Conservation (phyloP, 805 yeast species). For the Saccharomycopsis fodiens region DNA sequence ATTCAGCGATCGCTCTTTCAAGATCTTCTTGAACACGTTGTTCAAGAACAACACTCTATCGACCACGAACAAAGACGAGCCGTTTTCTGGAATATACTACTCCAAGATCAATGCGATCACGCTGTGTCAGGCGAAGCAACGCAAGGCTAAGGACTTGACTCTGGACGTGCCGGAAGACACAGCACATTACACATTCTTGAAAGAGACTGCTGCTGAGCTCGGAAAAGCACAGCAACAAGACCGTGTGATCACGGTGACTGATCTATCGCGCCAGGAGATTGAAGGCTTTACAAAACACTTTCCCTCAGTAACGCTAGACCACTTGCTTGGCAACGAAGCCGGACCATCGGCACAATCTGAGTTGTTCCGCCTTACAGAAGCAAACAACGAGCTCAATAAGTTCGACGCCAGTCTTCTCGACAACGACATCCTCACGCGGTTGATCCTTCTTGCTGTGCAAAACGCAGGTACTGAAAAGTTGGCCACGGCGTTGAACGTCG, state of each 20-base stretch:
- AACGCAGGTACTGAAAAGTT: slow-evolving; percentile 46
- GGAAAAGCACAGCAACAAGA: slow-evolving; percentile 24
- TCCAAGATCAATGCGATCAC: slow-evolving; percentile 7
- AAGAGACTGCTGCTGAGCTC: slow-evolving; percentile 23
- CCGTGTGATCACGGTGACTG: slow-evolving; percentile 18
- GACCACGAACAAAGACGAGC: slow-evolving; percentile 5
- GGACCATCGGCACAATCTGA: slow-evolving; percentile 46
- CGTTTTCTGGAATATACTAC: slow-evolving; percentile 5
- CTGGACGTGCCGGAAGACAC: slow-evolving; percentile 15
- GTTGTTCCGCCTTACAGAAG: slow-evolving; percentile 59
- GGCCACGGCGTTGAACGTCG: slow-evolving; percentile 59
- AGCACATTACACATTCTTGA: slow-evolving; percentile 16
- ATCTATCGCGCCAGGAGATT: slow-evolving; percentile 21
- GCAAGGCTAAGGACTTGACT: slow-evolving; percentile 13
- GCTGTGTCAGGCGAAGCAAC: slow-evolving; percentile 18
- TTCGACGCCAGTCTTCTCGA: slow-evolving; percentile 70
- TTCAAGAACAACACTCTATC: slow-evolving; percentile 9
- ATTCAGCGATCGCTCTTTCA: slow-evolving; percentile 55
- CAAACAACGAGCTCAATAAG: slow-evolving; percentile 49
- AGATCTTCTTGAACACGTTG: slow-evolving; percentile 28
- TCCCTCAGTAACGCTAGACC: slow-evolving; percentile 12
- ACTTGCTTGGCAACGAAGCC: slow-evolving; percentile 26
- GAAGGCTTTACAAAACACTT: slow-evolving; percentile 11
- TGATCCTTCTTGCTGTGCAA: slow-evolving; percentile 60
- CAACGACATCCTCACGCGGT: slow-evolving; percentile 50